Evolutionary conservation across 208 protist genomes (phyloP).

Genomic region (Angomonas ambiguus): DNA sequence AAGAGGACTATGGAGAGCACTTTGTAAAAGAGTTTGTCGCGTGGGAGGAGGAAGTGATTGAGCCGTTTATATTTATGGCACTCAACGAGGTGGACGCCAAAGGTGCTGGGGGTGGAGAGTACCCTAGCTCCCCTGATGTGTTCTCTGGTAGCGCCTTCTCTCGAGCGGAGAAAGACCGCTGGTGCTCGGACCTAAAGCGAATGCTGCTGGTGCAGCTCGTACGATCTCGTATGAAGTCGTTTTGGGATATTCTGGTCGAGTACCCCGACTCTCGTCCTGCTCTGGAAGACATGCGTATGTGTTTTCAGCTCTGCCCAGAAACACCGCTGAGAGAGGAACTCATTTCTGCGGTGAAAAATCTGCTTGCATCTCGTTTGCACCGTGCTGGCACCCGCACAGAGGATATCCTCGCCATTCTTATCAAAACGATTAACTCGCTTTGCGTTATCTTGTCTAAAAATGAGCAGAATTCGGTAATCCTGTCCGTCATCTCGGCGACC

Average conservation of each 20-base stretch:
- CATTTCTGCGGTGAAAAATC: conserved; percentile 38
- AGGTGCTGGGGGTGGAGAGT: no score
- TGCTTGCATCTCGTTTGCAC: conserved; percentile 75
- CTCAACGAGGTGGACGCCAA: conserved; percentile 21
- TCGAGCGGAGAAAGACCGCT: conserved; percentile 46
- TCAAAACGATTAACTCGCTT: conserved; percentile 73
- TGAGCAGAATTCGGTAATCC: conserved; percentile 70
- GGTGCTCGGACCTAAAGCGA: conserved; percentile 63
- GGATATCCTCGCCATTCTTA: conserved; percentile 79
- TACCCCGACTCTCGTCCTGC: conserved; percentile 78
- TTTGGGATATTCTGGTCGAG: conserved; percentile 86
- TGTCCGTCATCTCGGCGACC: conserved; percentile 69
- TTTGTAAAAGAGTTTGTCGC: conserved; percentile 41
- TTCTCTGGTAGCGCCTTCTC: conserved; percentile 10
- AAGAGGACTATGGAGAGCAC: conserved; percentile 61
- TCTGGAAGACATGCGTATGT: conserved; percentile 72
- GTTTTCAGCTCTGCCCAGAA: conserved; percentile 45
- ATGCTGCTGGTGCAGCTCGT: conserved; percentile 49
- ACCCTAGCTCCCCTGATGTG: no score
- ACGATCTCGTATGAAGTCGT: conserved; percentile 48
- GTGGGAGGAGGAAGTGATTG: conserved; percentile 68
- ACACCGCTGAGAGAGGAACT: conserved; percentile 55
- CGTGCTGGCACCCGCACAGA: conserved; percentile 80
- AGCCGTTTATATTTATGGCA: conserved; percentile 60
- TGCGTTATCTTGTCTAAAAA: conserved; percentile 70